Evolutionary conservation across 805 yeast species (phyloP).

Genomic region (Nakazawaea wyomingensis): DNA sequence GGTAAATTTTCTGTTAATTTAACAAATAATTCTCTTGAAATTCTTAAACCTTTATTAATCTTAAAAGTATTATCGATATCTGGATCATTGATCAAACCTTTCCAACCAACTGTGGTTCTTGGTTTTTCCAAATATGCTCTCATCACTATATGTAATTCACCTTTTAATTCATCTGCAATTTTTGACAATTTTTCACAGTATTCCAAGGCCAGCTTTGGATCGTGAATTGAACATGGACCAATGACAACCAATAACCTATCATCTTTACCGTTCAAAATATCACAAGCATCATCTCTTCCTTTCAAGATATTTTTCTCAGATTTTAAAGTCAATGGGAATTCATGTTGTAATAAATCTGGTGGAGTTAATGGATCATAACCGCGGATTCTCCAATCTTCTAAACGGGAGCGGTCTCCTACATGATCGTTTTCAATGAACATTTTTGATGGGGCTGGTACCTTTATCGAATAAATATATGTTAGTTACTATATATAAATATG

Average conservation of each 20-base stretch:
- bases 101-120: constrained; percentile 99
- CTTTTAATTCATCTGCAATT: constrained; percentile 55
- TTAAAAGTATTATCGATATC: constrained; percentile 90
- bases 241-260: constrained; percentile 86
- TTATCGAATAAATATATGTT: not conserved
- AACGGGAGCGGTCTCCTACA: constrained; percentile 74
- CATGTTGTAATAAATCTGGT: constrained; percentile 88
- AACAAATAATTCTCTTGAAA: constrained; percentile 81
- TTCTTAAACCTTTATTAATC: constrained; percentile 89
- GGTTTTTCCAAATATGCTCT: constrained; percentile 98
- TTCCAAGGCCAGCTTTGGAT: constrained; percentile 86
- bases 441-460: constrained; percentile 21
- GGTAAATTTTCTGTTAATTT: constrained; percentile 81
- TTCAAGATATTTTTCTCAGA: constrained; percentile 59
- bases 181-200: constrained; percentile 66
- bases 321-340: constrained; percentile 60
- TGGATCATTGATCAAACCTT: constrained; percentile 96
- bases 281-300: constrained; percentile 73
- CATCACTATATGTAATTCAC: constrained; percentile 85
- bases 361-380: constrained; percentile 97
- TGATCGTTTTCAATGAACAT: constrained; percentile 86
- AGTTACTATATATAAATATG: not conserved
- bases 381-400: constrained; percentile 72
- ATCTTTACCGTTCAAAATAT: constrained; percentile 73
- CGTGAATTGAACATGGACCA: constrained; percentile 98